Conservation (phyloP, 805 yeast species). For the Saturnispora diversa region DNA sequence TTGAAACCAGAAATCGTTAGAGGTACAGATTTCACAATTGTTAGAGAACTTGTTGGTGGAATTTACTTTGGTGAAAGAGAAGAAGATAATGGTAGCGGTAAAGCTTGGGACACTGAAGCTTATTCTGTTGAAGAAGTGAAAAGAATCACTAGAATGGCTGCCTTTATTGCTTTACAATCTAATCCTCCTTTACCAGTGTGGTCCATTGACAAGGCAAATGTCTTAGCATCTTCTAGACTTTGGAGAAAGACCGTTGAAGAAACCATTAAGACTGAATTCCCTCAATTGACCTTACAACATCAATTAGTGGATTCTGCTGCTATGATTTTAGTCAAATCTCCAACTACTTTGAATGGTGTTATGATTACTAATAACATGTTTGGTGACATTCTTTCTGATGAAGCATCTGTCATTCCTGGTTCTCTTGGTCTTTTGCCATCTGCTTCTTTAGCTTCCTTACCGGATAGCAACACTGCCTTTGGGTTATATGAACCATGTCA, state of each 20-base stretch:
- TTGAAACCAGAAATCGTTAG: slow-evolving; percentile 73
- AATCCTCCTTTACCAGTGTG: slow-evolving; percentile 92
- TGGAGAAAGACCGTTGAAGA: slow-evolving; percentile 93
- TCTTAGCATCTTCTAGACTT: slow-evolving; percentile 87
- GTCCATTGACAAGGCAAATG: slow-evolving; percentile 97
- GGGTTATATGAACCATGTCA: slow-evolving; percentile 98
- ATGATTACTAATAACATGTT: slow-evolving; percentile 93
- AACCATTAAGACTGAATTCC: slow-evolving; percentile 82
- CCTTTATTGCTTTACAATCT: slow-evolving; percentile 87
- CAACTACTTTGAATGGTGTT: slow-evolving; percentile 86
- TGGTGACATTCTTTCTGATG: slow-evolving; percentile 97
- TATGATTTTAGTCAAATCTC: slow-evolving; percentile 89
- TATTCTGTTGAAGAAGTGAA: slow-evolving; percentile 89
- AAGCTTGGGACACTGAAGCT: slow-evolving; percentile 90
- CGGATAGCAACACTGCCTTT: slow-evolving; percentile 88
- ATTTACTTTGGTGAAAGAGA: slow-evolving; percentile 93
- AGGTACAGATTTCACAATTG: slow-evolving; percentile 90
- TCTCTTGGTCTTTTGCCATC: slow-evolving; percentile 93
- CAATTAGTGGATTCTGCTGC: slow-evolving; percentile 98
- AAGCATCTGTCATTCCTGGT: slow-evolving; percentile 97
- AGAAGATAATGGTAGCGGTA: slow-evolving; percentile 82
- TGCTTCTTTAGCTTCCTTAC: slow-evolving; percentile 93
- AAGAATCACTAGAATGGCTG: slow-evolving; percentile 97
- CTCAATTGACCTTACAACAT: slow-evolving; percentile 77
- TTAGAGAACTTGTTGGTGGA: slow-evolving; percentile 96